Conservation (phyloP, 2,329 filamentous ascomycete species). For the Colletotrichum filicis region DNA sequence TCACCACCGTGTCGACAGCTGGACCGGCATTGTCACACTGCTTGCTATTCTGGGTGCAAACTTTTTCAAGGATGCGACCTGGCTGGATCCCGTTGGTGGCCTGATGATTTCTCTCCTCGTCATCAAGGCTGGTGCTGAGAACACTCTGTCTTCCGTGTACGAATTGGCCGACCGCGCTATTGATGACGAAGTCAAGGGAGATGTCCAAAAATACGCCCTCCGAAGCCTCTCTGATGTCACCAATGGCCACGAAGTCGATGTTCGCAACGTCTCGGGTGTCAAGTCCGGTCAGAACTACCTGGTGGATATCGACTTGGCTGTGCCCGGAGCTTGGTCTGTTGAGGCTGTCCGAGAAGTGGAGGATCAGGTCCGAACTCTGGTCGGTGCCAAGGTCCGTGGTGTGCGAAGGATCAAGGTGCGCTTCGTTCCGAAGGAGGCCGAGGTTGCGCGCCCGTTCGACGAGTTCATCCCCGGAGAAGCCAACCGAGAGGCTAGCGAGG, state of each 20-base stretch:
- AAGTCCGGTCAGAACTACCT: conserved; percentile 98
- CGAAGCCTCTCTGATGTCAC: conserved; percentile 67
- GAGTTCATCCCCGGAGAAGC: conserved; percentile 80
- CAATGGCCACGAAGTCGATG: conserved; percentile 69
- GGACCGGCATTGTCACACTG: conserved; percentile 94
- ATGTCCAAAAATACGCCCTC: conserved; percentile 73
- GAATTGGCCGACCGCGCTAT: conserved; percentile 93
- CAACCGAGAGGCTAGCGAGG: conserved; percentile 71
- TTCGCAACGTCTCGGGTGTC: conserved; percentile 85
- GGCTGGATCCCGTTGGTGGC: conserved; percentile 94
- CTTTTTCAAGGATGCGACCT: conserved; percentile 83
- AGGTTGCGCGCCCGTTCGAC: conserved; percentile 68
- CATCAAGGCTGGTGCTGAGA: conserved; percentile 87
- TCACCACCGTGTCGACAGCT: conserved; percentile 94
- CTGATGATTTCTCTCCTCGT: conserved; percentile 94
- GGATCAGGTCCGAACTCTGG: conserved; percentile 74
- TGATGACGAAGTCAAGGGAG: conserved; percentile 82
- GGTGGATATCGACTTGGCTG: conserved; percentile 87
- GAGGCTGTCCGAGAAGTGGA: conserved; percentile 78
- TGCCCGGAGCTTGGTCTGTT: conserved; percentile 82
- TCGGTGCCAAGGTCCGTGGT: conserved; percentile 83
- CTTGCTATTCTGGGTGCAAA: conserved; percentile 91
- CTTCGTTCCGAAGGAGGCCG: conserved; percentile 78
- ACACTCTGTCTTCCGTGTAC: conserved; percentile 83
- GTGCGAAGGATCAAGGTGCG: conserved; percentile 86